A percentile compares a stretch with the other conserved stretches of the same genome.
Evolutionary conservation across 2,329 filamentous ascomycete genomes (phyloP).

Genomic region (Sphaceloma murrayae): DNA sequence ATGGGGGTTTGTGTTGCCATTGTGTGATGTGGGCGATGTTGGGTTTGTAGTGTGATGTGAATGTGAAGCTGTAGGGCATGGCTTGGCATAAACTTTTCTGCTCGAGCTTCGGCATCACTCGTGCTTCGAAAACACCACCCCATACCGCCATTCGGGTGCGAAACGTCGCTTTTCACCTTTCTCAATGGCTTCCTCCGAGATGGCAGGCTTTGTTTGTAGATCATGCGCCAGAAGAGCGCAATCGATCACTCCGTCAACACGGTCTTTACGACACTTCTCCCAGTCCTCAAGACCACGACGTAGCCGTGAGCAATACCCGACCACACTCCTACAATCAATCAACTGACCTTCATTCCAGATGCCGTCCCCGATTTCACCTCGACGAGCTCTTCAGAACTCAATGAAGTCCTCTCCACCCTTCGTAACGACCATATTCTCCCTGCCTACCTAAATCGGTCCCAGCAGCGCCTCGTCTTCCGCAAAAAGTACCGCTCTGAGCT

Average conservation of each 20-base stretch:
- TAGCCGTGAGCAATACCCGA: background rate
- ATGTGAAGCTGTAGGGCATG: conserved; percentile 7
- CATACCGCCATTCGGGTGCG: no score
- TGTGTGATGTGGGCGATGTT: conserved; percentile 12
- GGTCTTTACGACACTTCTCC: conserved; percentile 19
- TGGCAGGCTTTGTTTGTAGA: conserved; percentile 15
- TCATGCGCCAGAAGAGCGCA: conserved; percentile 13
- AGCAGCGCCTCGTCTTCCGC: conserved; percentile 36
- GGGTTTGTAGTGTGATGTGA: conserved; percentile 7
- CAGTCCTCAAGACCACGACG: background rate
- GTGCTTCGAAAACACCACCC: background rate
- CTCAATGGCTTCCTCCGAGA: conserved; percentile 5
- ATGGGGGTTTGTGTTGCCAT: conserved; percentile 52
- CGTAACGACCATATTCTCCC: conserved; percentile 39
- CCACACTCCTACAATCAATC: background rate
- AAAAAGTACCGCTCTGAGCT: conserved; percentile 34
- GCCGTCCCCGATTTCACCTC: conserved; percentile 35
- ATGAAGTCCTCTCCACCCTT: conserved; percentile 32
- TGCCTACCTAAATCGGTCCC: conserved; percentile 33
- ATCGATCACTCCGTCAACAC: conserved; percentile 15
- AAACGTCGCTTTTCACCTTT: no score
- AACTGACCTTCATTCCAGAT: conserved; percentile 21
- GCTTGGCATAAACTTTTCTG: conserved; percentile 17
- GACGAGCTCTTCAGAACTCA: conserved; percentile 34
- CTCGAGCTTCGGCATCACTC: conserved; percentile 14